Base-by-base conservation (phyloP, 805 yeast genomes). In the Spathaspora sp. region DNA sequence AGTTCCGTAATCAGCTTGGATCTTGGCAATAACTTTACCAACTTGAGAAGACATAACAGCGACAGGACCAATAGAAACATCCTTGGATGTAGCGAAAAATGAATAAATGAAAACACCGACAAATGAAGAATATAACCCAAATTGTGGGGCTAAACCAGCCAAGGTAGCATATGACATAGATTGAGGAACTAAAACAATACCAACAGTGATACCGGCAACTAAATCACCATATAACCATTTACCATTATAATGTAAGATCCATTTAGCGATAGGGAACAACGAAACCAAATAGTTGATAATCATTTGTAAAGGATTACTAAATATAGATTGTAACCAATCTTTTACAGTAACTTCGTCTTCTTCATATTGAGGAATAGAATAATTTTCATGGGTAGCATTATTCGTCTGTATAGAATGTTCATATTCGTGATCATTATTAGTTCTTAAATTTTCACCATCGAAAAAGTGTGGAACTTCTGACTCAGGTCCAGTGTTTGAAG, bases 21-120 rank as follows among this genome's bases (percentile, higher is more conserved):
- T 94, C 47, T 75, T 73, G 26, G 82, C 77, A 50, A 92, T 77
- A 51, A 89, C 90, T 65, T 86, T 88, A 47, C 92, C 85, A 35
- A 89, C 90, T 66, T 90, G 92, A 57, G 83, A 67, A 14, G 96
- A 87, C 96, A 92, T 91, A 52, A 92, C 97, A 11, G 97, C 97
- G 38, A 92, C 97, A 10, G 97, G 97, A 26, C 97, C 97, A 60
- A 92, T 91, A 54, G 96, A 87, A 39, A 92, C 96, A 76, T 92
- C 97, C 68, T 92, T 92, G 20, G 96, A 87, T 12, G 97, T 92
- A 12, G 97, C 97, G 70, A 92, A 92, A 61, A 92, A 80, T 47
- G 96, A 86, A 68, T 92, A 92, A 49, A 87, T 81, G 62, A 90
- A 79, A 11, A 91, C 96, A 64, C 97, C 97, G 46, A 92, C 85